phyloP scores from a whole-genome alignment of 164 flowering plant species.

The Protea cynaroides region DNA sequence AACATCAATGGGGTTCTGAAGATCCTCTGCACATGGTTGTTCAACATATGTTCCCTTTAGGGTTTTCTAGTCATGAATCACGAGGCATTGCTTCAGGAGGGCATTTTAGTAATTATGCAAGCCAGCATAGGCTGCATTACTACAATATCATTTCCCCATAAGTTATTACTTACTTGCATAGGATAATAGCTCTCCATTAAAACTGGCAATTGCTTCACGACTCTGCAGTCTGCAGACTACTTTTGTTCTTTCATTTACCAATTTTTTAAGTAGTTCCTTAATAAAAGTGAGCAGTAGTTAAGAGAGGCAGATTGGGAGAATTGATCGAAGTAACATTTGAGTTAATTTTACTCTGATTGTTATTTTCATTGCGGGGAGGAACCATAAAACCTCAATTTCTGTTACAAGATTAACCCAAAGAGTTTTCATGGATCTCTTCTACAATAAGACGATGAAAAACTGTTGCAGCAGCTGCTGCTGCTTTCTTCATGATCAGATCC shows the following conservation, averaged over 20 bases:
- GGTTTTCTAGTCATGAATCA: not conserved
- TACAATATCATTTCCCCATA: no score
- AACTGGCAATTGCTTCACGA: no score
- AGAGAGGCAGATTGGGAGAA: not conserved
- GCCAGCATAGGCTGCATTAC: no score
- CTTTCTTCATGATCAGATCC: slow-evolving; percentile 29
- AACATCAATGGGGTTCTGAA: no score
- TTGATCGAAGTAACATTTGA: not conserved
- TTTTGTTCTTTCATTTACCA: not conserved
- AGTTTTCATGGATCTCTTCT: slow-evolving; percentile 14
- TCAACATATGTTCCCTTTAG: no score
- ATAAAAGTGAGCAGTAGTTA: no score
- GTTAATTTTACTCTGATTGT: slow-evolving; percentile 6
- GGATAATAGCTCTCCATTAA: no score
- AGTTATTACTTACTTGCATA: no score
- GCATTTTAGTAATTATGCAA: no score
- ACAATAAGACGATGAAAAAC: slow-evolving; percentile 11
- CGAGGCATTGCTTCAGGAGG: no score
- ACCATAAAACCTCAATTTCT: slow-evolving; percentile 11
- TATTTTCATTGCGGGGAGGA: slow-evolving; percentile 11
- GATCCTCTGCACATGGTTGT: no score
- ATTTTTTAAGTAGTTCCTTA: not conserved
- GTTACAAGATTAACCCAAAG: slow-evolving; percentile 8
- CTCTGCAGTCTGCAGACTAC: no score
- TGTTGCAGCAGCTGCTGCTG: slow-evolving; percentile 17